Evolutionary conservation across 2,329 filamentous ascomycete genomes (phyloP), one percentile per base, ranked within the genome.

Genomic region (Penicillium sp.): DNA sequence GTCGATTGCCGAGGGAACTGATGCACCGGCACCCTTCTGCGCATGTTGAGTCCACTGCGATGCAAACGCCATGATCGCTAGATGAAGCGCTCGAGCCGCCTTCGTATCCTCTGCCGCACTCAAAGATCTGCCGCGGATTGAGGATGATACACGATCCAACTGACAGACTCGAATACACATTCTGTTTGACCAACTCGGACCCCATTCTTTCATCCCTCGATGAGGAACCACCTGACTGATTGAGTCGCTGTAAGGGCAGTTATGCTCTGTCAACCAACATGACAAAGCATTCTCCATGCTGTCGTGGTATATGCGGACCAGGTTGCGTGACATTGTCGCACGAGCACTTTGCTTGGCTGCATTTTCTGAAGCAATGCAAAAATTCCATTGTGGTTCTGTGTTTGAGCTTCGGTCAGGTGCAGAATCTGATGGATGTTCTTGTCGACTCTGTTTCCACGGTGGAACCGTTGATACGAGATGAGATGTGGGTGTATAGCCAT

Each of bases 281-380:
- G 72, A 75, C n/a, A 75, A 64, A 13, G 71, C 75, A 54, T 76
- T 76, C 61, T 76, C 75, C 65, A 78, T 75, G 56, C 73, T 74
- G 60, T 78, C 72, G 55, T 76, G 72, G 56, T 78, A 78, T 39
- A 78, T 74, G 53, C 70, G 74, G 45, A 78, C 67, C 51, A 78
- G 57, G 13, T 72, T 72, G 46, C 72, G 70, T 35, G 67, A 71
- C 62, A 78, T 64, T 37, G 71, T 67, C 7, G 67, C 68, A 31
- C 70, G 75, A 50, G 73, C 74, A 45, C 66, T 70, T 37, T 70
- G 65, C 20, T 64, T 67, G 4, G 73, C 62, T 18, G 75, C 64
- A 48, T 70, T 65, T 57, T 68, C 62, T 10, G 61, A 63, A 26
- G 56, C 50, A 38, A 53, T 54, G 48, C 45, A 50, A 11, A 53